phyloP scores from a whole-genome alignment of 495 filamentous ascomycete species.

The Hypoxylon rickii region DNA sequence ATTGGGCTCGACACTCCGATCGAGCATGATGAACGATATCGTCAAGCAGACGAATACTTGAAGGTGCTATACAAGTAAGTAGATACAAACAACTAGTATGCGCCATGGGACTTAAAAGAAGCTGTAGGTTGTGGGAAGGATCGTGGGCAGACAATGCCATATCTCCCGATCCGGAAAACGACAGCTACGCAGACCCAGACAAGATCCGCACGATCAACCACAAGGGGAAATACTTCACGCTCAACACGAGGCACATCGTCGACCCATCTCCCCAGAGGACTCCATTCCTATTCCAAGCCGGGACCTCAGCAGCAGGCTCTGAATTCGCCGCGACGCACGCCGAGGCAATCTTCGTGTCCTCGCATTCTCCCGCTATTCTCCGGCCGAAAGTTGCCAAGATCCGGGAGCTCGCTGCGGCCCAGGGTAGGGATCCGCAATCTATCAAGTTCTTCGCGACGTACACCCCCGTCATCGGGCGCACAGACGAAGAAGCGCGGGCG shows the following conservation, averaged over 20 bases:
- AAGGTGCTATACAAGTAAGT: constrained; percentile 60
- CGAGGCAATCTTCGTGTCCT: constrained; percentile 67
- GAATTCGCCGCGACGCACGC: constrained; percentile 65
- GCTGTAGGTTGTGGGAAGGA: constrained; percentile 60
- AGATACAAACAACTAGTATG: background rate
- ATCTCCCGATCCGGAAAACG: constrained; percentile 51
- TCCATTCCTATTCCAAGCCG: constrained; percentile 68
- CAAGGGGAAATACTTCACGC: constrained; percentile 60
- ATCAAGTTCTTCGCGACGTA: constrained; percentile 66
- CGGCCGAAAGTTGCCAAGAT: constrained; percentile 60
- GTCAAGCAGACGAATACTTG: constrained; percentile 65
- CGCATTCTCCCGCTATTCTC: constrained; percentile 56
- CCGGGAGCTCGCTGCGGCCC: constrained; percentile 52
- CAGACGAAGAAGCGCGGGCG: constrained; percentile 59
- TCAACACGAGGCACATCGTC: constrained; percentile 57
- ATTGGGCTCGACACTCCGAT: constrained; percentile 61
- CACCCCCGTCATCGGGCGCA: constrained; percentile 60
- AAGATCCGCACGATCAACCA: constrained; percentile 64
- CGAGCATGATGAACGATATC: constrained; percentile 66
- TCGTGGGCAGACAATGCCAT: constrained; percentile 64
- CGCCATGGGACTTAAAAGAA: background rate
- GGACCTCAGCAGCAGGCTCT: constrained; percentile 61
- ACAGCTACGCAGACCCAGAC: constrained; percentile 58
- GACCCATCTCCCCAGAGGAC: constrained; percentile 67
- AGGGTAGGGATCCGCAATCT: constrained; percentile 58